Conservation (phyloP, 768 basidiomycete genomes). For the Lentinula sp. region DNA sequence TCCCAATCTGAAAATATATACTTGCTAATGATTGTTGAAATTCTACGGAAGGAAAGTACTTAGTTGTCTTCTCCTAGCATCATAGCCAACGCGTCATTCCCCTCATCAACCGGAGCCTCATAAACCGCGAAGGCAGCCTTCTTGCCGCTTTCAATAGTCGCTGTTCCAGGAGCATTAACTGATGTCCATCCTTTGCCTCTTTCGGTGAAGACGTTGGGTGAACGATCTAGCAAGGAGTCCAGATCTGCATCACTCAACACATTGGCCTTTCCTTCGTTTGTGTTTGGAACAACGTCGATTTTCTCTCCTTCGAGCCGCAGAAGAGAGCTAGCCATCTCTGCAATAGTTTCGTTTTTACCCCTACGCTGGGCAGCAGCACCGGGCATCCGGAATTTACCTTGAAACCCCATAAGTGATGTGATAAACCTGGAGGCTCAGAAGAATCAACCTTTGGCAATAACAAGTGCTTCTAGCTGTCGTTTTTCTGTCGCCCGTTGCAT, state of each 20-base stretch:
- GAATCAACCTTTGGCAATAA: conserved; percentile 80
- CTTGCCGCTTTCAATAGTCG: conserved; percentile 19
- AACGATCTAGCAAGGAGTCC: conserved; percentile 73
- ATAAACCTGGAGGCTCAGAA: neutral
- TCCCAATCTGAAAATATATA: neutral
- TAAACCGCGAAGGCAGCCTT: conserved; percentile 75
- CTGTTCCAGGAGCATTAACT: conserved; percentile 19
- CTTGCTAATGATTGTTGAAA: neutral
- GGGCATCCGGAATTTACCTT: conserved; percentile 82
- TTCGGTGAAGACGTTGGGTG: conserved; percentile 64
- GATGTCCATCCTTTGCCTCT: conserved; percentile 74
- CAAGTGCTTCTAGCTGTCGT: conserved; percentile 86
- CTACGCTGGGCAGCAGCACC: conserved; percentile 38
- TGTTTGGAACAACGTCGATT: conserved; percentile 78
- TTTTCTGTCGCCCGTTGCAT: conserved; percentile 85
- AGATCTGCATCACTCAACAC: conserved; percentile 83
- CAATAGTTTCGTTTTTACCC: conserved; percentile 58
- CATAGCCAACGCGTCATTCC: conserved; percentile 63
- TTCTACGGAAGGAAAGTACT: neutral
- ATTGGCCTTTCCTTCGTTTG: conserved; percentile 58
- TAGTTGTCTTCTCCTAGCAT: conserved; percentile 49
- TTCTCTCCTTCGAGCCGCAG: conserved; percentile 83
- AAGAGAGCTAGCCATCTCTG: conserved; percentile 75
- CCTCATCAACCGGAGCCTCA: conserved; percentile 55
- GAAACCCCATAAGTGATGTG: neutral